These are phyloP conservation scores for Lentinula novae-zelandiae DNA, from an alignment of 1,284 basidiomycete species.

Conservation along the genomic window DNA sequence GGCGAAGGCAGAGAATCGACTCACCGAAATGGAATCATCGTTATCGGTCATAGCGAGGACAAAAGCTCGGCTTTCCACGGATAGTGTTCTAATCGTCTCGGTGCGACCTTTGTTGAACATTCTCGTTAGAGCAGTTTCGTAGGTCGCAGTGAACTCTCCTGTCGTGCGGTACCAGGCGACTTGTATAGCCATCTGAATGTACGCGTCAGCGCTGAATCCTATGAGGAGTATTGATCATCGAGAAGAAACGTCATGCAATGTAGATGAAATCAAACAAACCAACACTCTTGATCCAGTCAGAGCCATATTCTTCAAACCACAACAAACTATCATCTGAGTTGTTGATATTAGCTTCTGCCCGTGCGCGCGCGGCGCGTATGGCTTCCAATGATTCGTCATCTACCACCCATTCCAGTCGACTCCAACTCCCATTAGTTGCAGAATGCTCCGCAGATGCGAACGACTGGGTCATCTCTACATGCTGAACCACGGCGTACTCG, in stretches of 20 bases:
- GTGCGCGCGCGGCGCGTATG: conserved; percentile 56
- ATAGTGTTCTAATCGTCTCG: conserved; percentile 86
- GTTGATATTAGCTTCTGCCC: conserved; percentile 61
- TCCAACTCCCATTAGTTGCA: conserved; percentile 41
- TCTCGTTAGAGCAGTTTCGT: conserved; percentile 94
- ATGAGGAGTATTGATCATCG: conserved; percentile 16
- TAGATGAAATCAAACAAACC: conserved; percentile 42
- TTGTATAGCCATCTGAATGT: conserved; percentile 91
- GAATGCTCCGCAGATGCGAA: conserved; percentile 13
- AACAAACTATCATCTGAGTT: conserved; percentile 85
- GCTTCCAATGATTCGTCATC: conserved; percentile 60
- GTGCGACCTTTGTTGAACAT: conserved; percentile 89
- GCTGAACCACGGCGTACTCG: conserved; percentile 77
- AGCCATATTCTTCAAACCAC: conserved; percentile 85
- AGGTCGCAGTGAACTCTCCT: conserved; percentile 82
- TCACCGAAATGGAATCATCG: conserved; percentile 40
- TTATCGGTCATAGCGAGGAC: conserved; percentile 72
- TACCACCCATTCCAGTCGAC: conserved; percentile 72
- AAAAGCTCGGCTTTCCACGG: conserved; percentile 75
- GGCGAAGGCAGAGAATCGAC: conserved; percentile 17
- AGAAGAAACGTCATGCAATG: conserved; percentile 23
- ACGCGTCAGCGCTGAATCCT: conserved; percentile 84
- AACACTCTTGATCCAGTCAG: conserved; percentile 85
- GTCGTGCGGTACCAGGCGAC: conserved; percentile 87
- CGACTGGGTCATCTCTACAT: conserved; percentile 44